phyloP scores from a whole-genome alignment of 2,329 filamentous ascomycete genomes.

The Rutstroemia sp. region DNA sequence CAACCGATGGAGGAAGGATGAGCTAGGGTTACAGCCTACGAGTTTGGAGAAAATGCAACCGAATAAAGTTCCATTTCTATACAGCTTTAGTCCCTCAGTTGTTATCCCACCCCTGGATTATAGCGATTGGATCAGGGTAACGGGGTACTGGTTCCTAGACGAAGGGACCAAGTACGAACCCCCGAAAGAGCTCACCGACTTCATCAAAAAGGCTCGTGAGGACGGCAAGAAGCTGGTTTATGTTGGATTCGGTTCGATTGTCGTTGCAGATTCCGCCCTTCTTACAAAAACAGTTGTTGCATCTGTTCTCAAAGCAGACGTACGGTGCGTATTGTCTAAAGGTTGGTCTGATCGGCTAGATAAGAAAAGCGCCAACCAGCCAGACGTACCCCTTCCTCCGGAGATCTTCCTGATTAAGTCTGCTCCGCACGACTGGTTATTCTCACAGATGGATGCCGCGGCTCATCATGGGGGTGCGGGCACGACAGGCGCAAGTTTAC shows the following conservation, averaged over 20 bases:
- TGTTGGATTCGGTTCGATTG: conserved; percentile 93
- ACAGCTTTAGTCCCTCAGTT: conserved; percentile 92
- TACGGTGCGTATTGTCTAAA: conserved; percentile 90
- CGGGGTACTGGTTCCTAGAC: conserved; percentile 96
- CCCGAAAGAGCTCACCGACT: conserved; percentile 65
- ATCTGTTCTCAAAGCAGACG: conserved; percentile 82
- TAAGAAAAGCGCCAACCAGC: conserved; percentile 44
- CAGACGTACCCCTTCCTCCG: conserved; percentile 59
- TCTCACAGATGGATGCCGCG: conserved; percentile 85
- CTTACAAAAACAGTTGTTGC: conserved; percentile 92
- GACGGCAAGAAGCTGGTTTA: conserved; percentile 93
- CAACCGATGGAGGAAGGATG: conserved; percentile 83
- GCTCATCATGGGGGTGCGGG: conserved; percentile 93
- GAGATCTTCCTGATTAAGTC: conserved; percentile 85
- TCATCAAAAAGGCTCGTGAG: conserved; percentile 73
- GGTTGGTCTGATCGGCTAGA: conserved; percentile 88
- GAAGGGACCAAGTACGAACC: conserved; percentile 65
- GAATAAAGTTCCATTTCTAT: conserved; percentile 96
- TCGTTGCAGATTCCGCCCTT: conserved; percentile 80
- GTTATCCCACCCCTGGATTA: conserved; percentile 94
- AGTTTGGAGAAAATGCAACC: conserved; percentile 85
- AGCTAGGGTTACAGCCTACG: conserved; percentile 72
- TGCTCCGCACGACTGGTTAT: conserved; percentile 95
- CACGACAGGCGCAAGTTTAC: conserved; percentile 86
- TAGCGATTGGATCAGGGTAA: conserved; percentile 95